Evolutionary conservation across 2,329 filamentous ascomycete genomes (phyloP), one percentile per base, ranked within the genome.

Genomic region (Nemania diffusa): DNA sequence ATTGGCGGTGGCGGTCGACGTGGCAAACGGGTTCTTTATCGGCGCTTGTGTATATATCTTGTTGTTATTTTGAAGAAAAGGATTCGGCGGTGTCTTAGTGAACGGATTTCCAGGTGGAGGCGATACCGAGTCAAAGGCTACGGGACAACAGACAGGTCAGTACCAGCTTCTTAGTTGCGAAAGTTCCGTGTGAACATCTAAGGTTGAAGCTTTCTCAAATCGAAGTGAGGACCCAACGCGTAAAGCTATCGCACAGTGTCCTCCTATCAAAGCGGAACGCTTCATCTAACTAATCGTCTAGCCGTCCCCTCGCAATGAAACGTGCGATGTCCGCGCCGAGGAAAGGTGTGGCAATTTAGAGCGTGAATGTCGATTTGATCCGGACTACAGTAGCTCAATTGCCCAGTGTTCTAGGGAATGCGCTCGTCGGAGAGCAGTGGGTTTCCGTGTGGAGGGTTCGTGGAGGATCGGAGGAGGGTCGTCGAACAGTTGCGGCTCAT

Each of bases 121-220:
- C 6, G 24, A 53, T 57, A 61, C 64, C 37, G 70, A 57, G 50
- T 63, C 61, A 55, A 76, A 76, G 67, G 75, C 75, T 76, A 71
- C 34, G 72, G 62, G 34, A 46, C 67, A 65, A 64, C 24, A 70
- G 44, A 72, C 57, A 69, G 56, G 65, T 71, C 62, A 71, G 69
- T 62, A 55, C 59, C 55, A 55, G 51, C 15, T 62, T 50, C 42
- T 57, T 37, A 24, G 42, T 40, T 42, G 68, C 20, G 26, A 32
- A 50, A 53, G 24, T 24, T 56, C 44, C 9, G 34, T 7, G 8
- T n/a, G 11, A 15, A 22, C 17, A 34, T 34, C 29, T 32, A 32
- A 48, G 37, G 27, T 34, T 26, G 42, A 40, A n/a, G 51, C 44
- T 48, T 46, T 37, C 46, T 8, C 7, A 32, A 7, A 42, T 42